phyloP scores from a whole-genome alignment of 495 filamentous ascomycete species.

The Aspergillus taichungensis region DNA sequence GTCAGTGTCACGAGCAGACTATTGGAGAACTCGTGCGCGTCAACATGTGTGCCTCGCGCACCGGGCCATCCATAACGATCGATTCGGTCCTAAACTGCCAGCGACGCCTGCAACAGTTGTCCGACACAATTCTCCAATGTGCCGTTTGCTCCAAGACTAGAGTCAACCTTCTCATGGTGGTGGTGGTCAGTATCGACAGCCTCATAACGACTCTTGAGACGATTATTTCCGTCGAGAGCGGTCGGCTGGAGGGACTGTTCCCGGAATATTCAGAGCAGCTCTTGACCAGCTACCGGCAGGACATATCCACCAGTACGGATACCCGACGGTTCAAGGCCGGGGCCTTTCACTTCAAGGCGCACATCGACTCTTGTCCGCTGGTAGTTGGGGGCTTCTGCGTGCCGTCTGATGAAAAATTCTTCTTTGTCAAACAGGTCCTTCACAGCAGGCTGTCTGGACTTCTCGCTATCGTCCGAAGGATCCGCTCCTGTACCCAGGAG shows the following conservation, averaged over 20 bases:
- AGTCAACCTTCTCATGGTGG: constrained; percentile 24
- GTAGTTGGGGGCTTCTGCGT: constrained; percentile 24
- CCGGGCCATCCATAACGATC: constrained; percentile 14
- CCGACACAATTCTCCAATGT: constrained; percentile 26
- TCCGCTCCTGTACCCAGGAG: constrained; percentile 21
- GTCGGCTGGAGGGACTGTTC: constrained; percentile 10
- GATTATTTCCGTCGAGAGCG: constrained; percentile 10
- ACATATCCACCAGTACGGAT: neutral
- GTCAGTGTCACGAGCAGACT: constrained; percentile 15
- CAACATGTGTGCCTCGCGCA: constrained; percentile 11
- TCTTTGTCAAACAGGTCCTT: constrained; percentile 24
- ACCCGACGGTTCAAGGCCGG: constrained; percentile 4
- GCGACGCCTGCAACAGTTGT: constrained; percentile 19
- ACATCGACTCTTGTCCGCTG: constrained; percentile 22
- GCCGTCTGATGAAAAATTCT: constrained; percentile 23
- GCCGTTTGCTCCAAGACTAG: constrained; percentile 20
- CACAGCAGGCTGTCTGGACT: constrained; percentile 21
- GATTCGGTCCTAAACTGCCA: constrained; percentile 25
- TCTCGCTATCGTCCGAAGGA: constrained; percentile 18
- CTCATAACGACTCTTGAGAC: constrained; percentile 22
- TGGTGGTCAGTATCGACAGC: constrained; percentile 27
- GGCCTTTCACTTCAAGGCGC: constrained; percentile 10
- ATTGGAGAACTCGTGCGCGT: constrained; percentile 14
- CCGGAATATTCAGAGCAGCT: constrained; percentile 4
- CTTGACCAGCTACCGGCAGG: constrained; percentile 2